Evolutionary conservation across 495 filamentous ascomycete species (phyloP).

Genomic region (Penicillium diatomitis): DNA sequence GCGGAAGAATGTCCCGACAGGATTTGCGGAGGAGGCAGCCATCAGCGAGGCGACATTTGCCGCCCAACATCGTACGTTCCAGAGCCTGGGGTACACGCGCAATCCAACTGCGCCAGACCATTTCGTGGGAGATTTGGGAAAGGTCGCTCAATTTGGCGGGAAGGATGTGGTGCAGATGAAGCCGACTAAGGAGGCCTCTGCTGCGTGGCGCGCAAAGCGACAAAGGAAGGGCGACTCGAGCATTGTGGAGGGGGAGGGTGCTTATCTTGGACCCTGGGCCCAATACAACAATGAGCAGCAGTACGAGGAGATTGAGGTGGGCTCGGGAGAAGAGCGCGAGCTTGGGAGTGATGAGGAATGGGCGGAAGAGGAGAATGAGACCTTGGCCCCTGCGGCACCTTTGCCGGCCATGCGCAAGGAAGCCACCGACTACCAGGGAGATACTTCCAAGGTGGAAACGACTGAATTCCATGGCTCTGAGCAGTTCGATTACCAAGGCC

Average conservation of each 20-base stretch:
- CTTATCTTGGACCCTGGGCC: slow-evolving; percentile 93
- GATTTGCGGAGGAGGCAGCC: slow-evolving; percentile 75
- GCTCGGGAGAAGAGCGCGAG: slow-evolving; percentile 43
- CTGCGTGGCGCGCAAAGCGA: slow-evolving; percentile 55
- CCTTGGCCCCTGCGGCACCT: slow-evolving; percentile 33
- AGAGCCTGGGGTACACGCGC: slow-evolving; percentile 51
- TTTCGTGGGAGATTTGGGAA: slow-evolving; percentile 46
- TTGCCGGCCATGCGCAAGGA: slow-evolving; percentile 47
- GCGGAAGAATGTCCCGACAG: slow-evolving; percentile 86
- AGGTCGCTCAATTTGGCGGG: slow-evolving; percentile 41
- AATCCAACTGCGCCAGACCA: slow-evolving; percentile 43
- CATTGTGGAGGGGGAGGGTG: slow-evolving; percentile 72
- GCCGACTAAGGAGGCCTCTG: slow-evolving; percentile 58
- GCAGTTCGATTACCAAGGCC: slow-evolving; percentile 80
- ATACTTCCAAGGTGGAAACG: slow-evolving; percentile 54
- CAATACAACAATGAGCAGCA: slow-evolving; percentile 58
- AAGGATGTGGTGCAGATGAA: slow-evolving; percentile 50
- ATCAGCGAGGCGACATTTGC: slow-evolving; percentile 86
- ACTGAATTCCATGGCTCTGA: slow-evolving; percentile 81
- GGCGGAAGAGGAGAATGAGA: slow-evolving; percentile 43
- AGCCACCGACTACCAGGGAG: slow-evolving; percentile 51
- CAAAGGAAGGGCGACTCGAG: slow-evolving; percentile 77
- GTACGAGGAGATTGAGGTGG: slow-evolving; percentile 51
- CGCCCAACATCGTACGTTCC: slow-evolving; percentile 68
- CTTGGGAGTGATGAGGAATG: slow-evolving; percentile 73